These are phyloP conservation scores for Quercus ilex DNA, from an alignment of 306 rosid genomes.

Conservation along the genomic window DNA sequence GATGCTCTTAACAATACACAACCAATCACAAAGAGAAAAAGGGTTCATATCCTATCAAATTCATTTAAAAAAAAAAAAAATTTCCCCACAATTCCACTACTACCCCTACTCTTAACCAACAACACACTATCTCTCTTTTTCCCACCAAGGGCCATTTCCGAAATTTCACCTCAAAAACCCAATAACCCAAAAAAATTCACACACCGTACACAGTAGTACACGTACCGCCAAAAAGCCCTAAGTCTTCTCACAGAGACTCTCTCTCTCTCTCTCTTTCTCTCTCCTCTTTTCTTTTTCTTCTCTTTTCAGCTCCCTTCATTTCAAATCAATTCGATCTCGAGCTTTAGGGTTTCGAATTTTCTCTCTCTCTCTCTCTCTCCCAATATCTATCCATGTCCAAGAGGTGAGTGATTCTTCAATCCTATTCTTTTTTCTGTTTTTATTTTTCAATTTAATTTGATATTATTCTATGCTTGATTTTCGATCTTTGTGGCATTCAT, in stretches of 20 bases:
- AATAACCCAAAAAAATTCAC: not conserved
- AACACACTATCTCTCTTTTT: no score
- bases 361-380: not conserved
- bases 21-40: no score
- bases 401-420: conserved; percentile 37
- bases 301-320: not conserved
- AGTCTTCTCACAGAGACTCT: not conserved
- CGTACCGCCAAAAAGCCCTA: conserved; percentile 18
- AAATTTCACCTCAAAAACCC: not conserved
- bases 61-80: no score
- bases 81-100: not conserved
- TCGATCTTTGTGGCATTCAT: not conserved
- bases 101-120: not conserved
- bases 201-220: not conserved
- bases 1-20: no score
- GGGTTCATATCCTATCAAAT: no score
- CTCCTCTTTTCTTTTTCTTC: not conserved
- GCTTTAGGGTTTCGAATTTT: not conserved
- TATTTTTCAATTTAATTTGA: not conserved
- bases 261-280: not conserved
- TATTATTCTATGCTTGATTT: not conserved
- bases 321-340: not conserved
- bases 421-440: not conserved
- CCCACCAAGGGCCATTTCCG: not conserved
- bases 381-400: conserved; percentile 51